phyloP scores from a whole-genome alignment of 2,329 filamentous ascomycete genomes.

The Aspergillus brasiliensis region DNA sequence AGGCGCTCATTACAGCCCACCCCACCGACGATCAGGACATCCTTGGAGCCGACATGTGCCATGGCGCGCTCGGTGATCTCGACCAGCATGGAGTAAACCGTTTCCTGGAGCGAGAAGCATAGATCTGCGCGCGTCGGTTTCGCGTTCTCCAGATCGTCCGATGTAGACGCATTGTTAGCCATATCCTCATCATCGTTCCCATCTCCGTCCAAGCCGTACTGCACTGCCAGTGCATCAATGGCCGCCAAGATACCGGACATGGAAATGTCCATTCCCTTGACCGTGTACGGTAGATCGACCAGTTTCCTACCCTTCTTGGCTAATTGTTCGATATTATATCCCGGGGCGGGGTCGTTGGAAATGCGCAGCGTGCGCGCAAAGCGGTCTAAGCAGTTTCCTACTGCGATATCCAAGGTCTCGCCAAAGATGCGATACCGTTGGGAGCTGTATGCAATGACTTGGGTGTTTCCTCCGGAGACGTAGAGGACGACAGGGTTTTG shows the following conservation, averaged over 20 bases:
- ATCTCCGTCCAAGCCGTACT: conserved; percentile 39
- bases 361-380: conserved; percentile 91
- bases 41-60: conserved; percentile 88
- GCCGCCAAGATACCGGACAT: conserved; percentile 89
- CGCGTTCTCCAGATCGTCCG: conserved; percentile 37
- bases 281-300: conserved; percentile 88
- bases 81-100: conserved; percentile 93
- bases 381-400: conserved; percentile 94
- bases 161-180: conserved; percentile 22
- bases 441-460: conserved; percentile 95
- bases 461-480: conserved; percentile 93
- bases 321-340: conserved; percentile 96
- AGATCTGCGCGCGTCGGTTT: conserved; percentile 75
- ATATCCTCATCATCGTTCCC: conserved; percentile 53
- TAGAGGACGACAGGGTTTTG: conserved; percentile 93
- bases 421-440: conserved; percentile 97
- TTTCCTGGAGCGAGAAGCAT: conserved; percentile 94
- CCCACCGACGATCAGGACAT: conserved; percentile 93
- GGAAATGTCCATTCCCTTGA: conserved; percentile 98
- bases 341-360: conserved; percentile 92
- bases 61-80: conserved; percentile 98
- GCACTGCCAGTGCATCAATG: conserved; percentile 74
- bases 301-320: conserved; percentile 73
- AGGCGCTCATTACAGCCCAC: conserved; percentile 93
- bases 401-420: conserved; percentile 94